A percentile compares a stretch with the other conserved stretches of the same genome.
Evolutionary conservation across 768 basidiomycete species (phyloP).

Genomic region (Lenzites betulinus): DNA sequence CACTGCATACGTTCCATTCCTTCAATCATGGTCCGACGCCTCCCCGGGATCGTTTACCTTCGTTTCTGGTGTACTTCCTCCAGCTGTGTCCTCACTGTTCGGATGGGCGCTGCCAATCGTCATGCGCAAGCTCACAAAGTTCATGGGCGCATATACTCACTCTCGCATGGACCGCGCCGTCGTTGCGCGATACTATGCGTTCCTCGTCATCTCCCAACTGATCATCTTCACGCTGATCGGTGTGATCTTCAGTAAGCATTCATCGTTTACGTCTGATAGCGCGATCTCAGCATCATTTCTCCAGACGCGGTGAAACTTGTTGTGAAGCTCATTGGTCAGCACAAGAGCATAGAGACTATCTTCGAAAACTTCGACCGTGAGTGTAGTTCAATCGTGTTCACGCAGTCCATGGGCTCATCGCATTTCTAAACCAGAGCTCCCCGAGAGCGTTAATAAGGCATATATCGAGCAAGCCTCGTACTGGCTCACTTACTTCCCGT

Average conservation of each 20-base stretch:
- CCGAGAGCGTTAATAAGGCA: constrained; percentile 73
- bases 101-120: constrained; percentile 89
- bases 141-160: constrained; percentile 69
- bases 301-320: constrained; percentile 42
- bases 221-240: constrained; percentile 93
- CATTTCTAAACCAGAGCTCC: constrained; percentile 53
- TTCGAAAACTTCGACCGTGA: constrained; percentile 48
- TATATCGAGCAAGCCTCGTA: constrained; percentile 92
- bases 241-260: constrained; percentile 74
- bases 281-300: background rate
- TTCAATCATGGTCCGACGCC: constrained; percentile 65
- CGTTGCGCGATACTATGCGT: constrained; percentile 88
- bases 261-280: background rate
- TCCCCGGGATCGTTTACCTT: constrained; percentile 75
- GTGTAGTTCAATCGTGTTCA: background rate
- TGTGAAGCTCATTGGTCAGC: constrained; percentile 49
- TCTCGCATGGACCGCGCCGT: constrained; percentile 89
- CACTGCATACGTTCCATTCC: constrained; percentile 70
- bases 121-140: constrained; percentile 81
- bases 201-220: constrained; percentile 92
- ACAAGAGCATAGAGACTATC: constrained; percentile 48
- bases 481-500: constrained; percentile 96
- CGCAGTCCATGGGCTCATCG: background rate
- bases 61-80: constrained; percentile 91
- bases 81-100: constrained; percentile 84